phyloP scores from a whole-genome alignment of 495 filamentous ascomycete genomes.

The Thermothielavioides terrestris region DNA sequence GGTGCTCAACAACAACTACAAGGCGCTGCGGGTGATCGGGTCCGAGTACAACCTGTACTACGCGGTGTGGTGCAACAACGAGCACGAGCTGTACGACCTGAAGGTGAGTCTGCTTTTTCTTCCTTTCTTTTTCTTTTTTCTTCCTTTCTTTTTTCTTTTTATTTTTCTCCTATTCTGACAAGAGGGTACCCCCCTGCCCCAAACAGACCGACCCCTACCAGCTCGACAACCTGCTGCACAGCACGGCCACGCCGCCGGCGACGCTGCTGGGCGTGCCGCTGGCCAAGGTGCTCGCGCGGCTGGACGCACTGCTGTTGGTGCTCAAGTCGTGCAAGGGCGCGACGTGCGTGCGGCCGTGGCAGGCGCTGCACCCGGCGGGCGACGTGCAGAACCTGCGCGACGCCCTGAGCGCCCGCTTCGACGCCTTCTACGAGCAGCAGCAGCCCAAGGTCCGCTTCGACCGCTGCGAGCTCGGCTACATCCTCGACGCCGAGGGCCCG shows the following conservation, averaged over 20 bases:
- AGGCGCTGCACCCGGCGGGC: slow-evolving; percentile 46
- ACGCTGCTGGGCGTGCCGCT: slow-evolving; percentile 40
- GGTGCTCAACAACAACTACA: slow-evolving; percentile 54
- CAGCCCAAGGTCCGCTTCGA: slow-evolving; percentile 44
- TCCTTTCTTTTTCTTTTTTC: neutral
- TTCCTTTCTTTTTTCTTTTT: slow-evolving; percentile 8
- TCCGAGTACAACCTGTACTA: slow-evolving; percentile 52
- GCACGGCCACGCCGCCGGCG: slow-evolving; percentile 8
- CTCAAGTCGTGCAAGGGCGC: slow-evolving; percentile 54
- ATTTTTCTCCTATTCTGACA: neutral
- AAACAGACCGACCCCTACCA: slow-evolving; percentile 51
- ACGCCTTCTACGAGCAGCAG: slow-evolving; percentile 46
- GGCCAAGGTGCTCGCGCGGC: slow-evolving; percentile 36
- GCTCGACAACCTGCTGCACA: slow-evolving; percentile 48
- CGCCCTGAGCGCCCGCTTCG: slow-evolving; percentile 43
- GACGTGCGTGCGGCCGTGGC: slow-evolving; percentile 53
- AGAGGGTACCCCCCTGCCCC: neutral
- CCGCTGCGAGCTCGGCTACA: slow-evolving; percentile 52
- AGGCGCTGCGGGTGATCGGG: slow-evolving; percentile 49
- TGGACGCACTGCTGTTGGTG: slow-evolving; percentile 55
- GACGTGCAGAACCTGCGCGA: slow-evolving; percentile 33
- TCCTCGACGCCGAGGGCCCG: slow-evolving; percentile 53
- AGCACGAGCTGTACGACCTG: slow-evolving; percentile 58
- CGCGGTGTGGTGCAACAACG: slow-evolving; percentile 57
- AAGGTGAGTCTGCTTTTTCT: slow-evolving; percentile 27